Evolutionary conservation across 2,329 filamentous ascomycete species (phyloP).

Genomic region (Monosporascus ibericus): DNA sequence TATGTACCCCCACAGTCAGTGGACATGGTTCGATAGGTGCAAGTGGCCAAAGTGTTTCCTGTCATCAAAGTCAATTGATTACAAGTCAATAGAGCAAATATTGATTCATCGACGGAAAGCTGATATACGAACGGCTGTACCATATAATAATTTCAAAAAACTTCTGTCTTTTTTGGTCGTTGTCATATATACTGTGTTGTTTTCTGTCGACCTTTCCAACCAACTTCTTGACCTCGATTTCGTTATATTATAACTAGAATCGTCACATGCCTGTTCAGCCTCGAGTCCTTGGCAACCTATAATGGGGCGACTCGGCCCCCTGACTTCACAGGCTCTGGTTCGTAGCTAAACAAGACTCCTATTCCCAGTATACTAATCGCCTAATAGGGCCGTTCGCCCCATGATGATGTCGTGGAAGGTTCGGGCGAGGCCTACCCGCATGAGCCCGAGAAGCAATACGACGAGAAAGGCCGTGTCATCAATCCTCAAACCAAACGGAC

Average conservation of each 20-base stretch:
- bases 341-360: constrained; percentile 12
- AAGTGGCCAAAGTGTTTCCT: no score
- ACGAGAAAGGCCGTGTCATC: constrained; percentile 48
- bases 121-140: no score
- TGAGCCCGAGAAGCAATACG: constrained; percentile 43
- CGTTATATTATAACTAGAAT: no score
- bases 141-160: no score
- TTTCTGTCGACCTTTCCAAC: no score
- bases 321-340: constrained; percentile 53
- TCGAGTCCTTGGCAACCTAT: constrained; percentile 10
- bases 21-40: no score
- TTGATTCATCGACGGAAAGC: neutral
- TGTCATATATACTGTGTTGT: no score
- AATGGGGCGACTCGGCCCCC: constrained; percentile 50
- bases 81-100: neutral
- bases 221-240: no score
- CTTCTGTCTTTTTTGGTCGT: no score
- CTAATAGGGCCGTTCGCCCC: constrained; percentile 51
- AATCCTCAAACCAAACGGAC: constrained; percentile 49
- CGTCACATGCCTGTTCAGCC: neutral
- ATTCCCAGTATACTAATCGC: neutral
- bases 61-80: neutral
- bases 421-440: constrained; percentile 36
- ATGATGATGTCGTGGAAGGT: constrained; percentile 50
- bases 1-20: neutral